These are phyloP conservation scores for Xerocomus minutiporus DNA, from an alignment of 1,284 basidiomycete genomes.

Conservation along the genomic window DNA sequence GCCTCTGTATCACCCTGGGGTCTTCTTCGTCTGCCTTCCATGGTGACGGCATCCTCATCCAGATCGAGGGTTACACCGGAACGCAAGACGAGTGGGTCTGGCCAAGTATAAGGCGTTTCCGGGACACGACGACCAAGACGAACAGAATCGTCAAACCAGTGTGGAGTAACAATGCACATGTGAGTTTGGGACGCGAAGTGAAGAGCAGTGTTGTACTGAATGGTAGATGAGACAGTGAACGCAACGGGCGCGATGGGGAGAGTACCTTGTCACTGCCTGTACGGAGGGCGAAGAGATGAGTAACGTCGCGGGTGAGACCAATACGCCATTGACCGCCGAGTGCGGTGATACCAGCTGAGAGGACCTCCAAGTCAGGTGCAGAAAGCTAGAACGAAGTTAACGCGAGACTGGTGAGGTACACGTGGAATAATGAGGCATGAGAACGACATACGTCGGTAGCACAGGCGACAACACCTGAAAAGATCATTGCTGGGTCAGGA, in stretches of 20 bases:
- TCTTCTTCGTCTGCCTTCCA: slow-evolving; percentile 20
- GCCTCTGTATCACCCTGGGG: slow-evolving; percentile 1
- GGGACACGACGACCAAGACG: slow-evolving; percentile 56
- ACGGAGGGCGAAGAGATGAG: slow-evolving; percentile 71
- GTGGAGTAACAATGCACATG: slow-evolving; percentile 66
- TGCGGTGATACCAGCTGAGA: slow-evolving; percentile 65
- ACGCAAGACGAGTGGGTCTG: slow-evolving; percentile 52
- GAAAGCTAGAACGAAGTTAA: slow-evolving; percentile 41
- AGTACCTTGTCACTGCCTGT: slow-evolving; percentile 44
- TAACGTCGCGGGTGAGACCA: slow-evolving; percentile 77
- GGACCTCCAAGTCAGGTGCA: slow-evolving; percentile 62
- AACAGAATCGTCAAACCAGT: slow-evolving; percentile 82
- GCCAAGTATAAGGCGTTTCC: slow-evolving; percentile 68
- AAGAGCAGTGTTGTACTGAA: slow-evolving; percentile 55
- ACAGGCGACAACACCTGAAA: slow-evolving; percentile 76
- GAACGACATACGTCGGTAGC: slow-evolving; percentile 51
- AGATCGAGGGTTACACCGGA: slow-evolving; percentile 17
- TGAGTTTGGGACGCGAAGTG: slow-evolving; percentile 50
- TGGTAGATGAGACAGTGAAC: neutral
- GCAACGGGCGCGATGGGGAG: neutral
- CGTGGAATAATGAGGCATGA: neutral
- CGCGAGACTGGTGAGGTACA: neutral
- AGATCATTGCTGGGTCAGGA: slow-evolving; percentile 69
- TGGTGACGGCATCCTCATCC: slow-evolving; percentile 15
- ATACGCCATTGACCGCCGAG: slow-evolving; percentile 81